Evolutionary conservation across 1,284 basidiomycete species (phyloP).

Genomic region (Cutaneotrichosporon dermatis): DNA sequence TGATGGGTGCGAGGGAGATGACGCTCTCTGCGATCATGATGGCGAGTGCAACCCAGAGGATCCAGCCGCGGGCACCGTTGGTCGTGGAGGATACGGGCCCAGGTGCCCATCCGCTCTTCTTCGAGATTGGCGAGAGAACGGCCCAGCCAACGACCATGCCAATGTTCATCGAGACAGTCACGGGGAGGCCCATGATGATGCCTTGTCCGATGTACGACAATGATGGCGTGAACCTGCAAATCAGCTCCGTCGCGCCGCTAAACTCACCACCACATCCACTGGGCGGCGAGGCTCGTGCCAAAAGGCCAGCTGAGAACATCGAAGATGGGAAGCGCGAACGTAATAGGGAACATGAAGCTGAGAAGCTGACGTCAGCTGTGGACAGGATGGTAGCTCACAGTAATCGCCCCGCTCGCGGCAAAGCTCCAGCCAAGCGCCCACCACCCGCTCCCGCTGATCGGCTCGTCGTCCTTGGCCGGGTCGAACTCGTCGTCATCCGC

Average conservation of each 20-base stretch:
- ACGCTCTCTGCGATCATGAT: conserved; percentile 89
- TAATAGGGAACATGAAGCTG: conserved; percentile 78
- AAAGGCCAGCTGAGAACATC: conserved; percentile 58
- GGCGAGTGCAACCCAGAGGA: conserved; percentile 88
- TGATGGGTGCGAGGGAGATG: conserved; percentile 73
- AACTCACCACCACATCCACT: conserved; percentile 80
- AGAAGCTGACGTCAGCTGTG: conserved; percentile 38
- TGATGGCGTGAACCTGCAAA: conserved; percentile 74
- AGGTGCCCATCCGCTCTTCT: conserved; percentile 79
- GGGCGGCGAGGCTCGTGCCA: conserved; percentile 59
- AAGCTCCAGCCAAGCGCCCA: conserved; percentile 70
- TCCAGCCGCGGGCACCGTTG: conserved; percentile 82
- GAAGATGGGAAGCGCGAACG: conserved; percentile 88
- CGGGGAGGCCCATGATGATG: conserved; percentile 97
- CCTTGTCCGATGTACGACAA: conserved; percentile 89
- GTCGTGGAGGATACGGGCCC: conserved; percentile 80
- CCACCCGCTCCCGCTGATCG: conserved; percentile 64
- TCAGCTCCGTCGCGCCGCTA: too few relatives aligned
- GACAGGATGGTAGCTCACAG: conserved; percentile 53
- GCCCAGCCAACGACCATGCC: conserved; percentile 97
- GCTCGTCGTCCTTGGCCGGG: conserved; percentile 35
- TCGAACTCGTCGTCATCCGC: background rate
- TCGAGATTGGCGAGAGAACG: conserved; percentile 79
- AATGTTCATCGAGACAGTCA: conserved; percentile 86
- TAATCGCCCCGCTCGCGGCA: conserved; percentile 62